Evolutionary conservation across 2,329 filamentous ascomycete species (phyloP).

Genomic region (Pseudogymnoascus pannorum): DNA sequence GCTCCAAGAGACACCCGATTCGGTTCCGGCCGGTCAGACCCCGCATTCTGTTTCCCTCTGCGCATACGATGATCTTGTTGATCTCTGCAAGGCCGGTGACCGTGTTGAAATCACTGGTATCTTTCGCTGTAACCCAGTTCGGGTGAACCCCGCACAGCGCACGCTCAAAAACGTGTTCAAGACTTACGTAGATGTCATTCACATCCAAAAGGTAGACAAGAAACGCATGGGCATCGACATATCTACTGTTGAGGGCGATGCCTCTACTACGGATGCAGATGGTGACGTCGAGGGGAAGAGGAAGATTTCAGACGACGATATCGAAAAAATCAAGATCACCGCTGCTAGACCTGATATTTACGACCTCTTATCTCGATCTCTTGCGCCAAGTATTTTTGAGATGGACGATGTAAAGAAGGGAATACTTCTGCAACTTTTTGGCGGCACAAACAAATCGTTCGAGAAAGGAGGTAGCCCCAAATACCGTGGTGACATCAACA

Average conservation of each 20-base stretch:
- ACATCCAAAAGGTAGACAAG: conserved; percentile 94
- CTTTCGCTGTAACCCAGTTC: conserved; percentile 88
- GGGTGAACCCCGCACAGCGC: conserved; percentile 86
- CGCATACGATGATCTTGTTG: conserved; percentile 93
- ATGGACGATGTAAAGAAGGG: conserved; percentile 99
- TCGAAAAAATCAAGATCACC: conserved; percentile 77
- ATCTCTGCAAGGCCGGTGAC: conserved; percentile 97
- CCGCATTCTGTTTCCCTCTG: conserved; percentile 95
- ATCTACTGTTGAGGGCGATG: conserved; percentile 77
- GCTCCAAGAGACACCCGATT: conserved; percentile 93
- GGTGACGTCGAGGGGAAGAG: conserved; percentile 74
- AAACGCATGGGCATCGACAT: conserved; percentile 87
- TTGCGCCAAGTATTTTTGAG: conserved; percentile 94
- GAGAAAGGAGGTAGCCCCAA: conserved; percentile 91
- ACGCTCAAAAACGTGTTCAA: conserved; percentile 95
- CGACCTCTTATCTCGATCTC: conserved; percentile 79
- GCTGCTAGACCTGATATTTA: conserved; percentile 81
- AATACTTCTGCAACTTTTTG: conserved; percentile 91
- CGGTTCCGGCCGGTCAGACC: conserved; percentile 89
- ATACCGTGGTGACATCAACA: conserved; percentile 95
- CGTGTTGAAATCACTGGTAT: conserved; percentile 93
- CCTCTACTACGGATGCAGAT: conserved; percentile 46
- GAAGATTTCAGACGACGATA: conserved; percentile 78
- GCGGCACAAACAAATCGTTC: conserved; percentile 96
- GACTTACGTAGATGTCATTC: conserved; percentile 91